Evolutionary conservation across 345 rosid species (phyloP).

Genomic region (Durio zibethinus): DNA sequence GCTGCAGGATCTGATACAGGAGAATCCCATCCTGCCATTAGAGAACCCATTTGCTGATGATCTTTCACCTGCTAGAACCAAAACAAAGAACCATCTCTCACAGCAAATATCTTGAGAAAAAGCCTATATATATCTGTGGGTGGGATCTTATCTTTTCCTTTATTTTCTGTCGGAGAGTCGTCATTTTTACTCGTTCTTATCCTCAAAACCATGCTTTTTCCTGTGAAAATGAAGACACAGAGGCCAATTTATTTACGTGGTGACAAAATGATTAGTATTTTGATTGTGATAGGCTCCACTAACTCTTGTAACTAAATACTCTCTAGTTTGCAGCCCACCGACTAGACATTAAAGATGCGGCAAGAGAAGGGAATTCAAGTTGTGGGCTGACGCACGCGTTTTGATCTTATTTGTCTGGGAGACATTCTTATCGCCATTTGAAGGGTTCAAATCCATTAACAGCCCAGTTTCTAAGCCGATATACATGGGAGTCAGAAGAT

Average conservation of each 20-base stretch:
- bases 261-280: not conserved
- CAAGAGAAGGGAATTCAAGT: too few species aligned
- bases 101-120: not conserved
- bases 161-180: not conserved
- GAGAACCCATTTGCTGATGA: conserved; percentile 66
- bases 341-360: not conserved
- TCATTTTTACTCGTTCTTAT: conserved; percentile 6
- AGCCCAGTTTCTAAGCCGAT: not conserved
- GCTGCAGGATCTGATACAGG: conserved; percentile 39
- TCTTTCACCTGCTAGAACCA: conserved; percentile 12
- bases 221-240: not conserved
- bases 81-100: not conserved
- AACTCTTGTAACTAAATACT: not conserved
- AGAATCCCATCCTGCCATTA: conserved; percentile 97
- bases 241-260: not conserved
- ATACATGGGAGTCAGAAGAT: not conserved
- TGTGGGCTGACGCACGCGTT: not conserved
- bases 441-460: not conserved
- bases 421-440: not conserved
- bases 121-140: not conserved
- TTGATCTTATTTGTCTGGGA: not conserved
- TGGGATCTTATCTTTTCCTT: conserved; percentile 4
- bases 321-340: not conserved
- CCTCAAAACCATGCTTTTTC: not conserved
- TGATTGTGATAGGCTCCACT: not conserved